Evolutionary conservation across 2,329 filamentous ascomycete species (phyloP), one percentile per base, ranked within the genome.

Genomic region (Teratosphaeria destructans): DNA sequence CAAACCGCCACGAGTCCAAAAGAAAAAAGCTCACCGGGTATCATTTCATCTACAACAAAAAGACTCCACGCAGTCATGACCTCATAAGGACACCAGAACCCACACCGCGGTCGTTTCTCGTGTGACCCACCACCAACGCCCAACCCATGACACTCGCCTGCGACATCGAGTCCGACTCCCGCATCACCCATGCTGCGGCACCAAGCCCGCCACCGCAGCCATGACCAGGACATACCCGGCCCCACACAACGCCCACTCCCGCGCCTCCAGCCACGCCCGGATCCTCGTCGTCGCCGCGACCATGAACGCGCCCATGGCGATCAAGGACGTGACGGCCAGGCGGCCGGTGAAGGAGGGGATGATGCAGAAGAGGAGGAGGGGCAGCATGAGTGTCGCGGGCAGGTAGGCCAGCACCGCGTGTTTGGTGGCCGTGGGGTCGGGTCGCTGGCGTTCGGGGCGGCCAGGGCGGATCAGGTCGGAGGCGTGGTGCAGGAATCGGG

Each of bases 401-500:
- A 77, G 66, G 62, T 70, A 73, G 12, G 62, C 62, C 10, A 64
- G 26, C 6, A 62, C 56, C 3, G 64, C 53, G 16, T 59, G 56
- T 2, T 23, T 23, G 29, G 59, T 57, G n/a, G 39, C 52, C 34
- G 29, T 19, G n/a, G n/a, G 39, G 10, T 27, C 29, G 10, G 14
- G 34, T 19, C 14, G n/a, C 3, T 11, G 23, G 19, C 16, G 5
- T 14, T 43, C 54, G 8, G 26, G 32, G 49, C 23, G 55, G 55
- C 58, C 65, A 60, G 61, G 72, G 54, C 55, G 73, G 56, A 87
- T 70, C 12, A 88, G 76, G 63, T 87, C 85, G 5, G 80, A 73
- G 12, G 74, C 69, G 3, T 75, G 72, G 47, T 83, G 78, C 5
- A 89, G 77, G 66, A 88, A 88, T 3, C 76, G 76, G 2, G 79